Evolutionary conservation across 345 rosid species (phyloP).

Genomic region (Microthlaspi erraticum): DNA sequence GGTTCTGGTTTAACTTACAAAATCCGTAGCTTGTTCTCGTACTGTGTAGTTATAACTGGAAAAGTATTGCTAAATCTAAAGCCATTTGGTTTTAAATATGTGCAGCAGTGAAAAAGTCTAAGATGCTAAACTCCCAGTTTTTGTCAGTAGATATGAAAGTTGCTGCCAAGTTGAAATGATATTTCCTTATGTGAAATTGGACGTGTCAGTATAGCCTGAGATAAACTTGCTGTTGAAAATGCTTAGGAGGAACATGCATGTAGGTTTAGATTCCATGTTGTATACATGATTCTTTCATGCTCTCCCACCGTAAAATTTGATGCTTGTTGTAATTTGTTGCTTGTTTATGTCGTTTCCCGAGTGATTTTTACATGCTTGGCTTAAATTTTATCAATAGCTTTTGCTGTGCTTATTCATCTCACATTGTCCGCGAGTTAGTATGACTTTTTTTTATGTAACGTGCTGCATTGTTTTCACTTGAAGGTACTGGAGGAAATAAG

Average conservation of each 20-base stretch:
- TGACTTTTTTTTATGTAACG: constrained; percentile 12
- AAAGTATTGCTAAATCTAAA: not conserved
- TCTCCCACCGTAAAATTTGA: not conserved
- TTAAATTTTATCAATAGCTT: constrained; percentile 11
- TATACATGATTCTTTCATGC: not conserved
- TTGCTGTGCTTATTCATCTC: constrained; percentile 12
- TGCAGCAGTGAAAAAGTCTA: constrained; percentile 21
- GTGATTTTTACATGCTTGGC: constrained; percentile 4
- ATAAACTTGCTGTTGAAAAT: constrained; percentile 23
- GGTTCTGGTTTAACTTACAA: not conserved
- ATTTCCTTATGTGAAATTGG: constrained; percentile 13
- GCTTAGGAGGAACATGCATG: constrained; percentile 20
- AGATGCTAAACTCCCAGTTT: not conserved
- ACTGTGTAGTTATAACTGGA: constrained; percentile 4
- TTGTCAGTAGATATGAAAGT: constrained; percentile 9
- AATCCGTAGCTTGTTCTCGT: constrained; percentile 2
- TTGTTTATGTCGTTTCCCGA: constrained; percentile 15
- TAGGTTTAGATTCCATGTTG: constrained; percentile 10
- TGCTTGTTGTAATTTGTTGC: constrained; percentile 14
- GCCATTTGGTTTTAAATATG: constrained; percentile 39
- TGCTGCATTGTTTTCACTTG: constrained; percentile 40
- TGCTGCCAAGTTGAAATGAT: constrained; percentile 16
- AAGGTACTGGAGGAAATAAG: constrained; percentile 99
- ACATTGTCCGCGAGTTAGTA: constrained; percentile 20
- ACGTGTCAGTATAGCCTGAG: constrained; percentile 17